phyloP scores from a whole-genome alignment of 768 basidiomycete genomes.

The Cystofilobasidium capitatum region DNA sequence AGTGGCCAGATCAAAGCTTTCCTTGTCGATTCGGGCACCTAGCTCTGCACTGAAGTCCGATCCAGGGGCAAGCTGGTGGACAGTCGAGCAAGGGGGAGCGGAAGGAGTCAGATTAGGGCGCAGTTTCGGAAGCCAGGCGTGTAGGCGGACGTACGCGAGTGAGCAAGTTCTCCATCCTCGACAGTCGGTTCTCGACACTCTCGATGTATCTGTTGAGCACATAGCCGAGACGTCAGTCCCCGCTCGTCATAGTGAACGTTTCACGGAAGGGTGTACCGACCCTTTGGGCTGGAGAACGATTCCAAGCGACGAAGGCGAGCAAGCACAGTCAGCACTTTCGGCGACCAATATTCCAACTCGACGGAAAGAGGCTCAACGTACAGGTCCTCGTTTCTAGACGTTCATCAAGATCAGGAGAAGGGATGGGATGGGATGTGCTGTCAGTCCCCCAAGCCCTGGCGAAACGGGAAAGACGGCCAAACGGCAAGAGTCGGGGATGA shows the following conservation, averaged over 20 bases:
- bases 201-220: constrained; percentile 34
- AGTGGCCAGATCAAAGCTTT: constrained; percentile 34
- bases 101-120: constrained; percentile 10
- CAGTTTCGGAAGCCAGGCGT: background rate
- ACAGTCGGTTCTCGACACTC: constrained; percentile 37
- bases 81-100: constrained; percentile 27
- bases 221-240: no score
- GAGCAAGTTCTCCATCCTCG: constrained; percentile 35
- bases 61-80: constrained; percentile 34
- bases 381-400: constrained; percentile 13
- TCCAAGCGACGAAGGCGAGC: background rate
- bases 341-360: no score
- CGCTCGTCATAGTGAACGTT: no score
- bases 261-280: background rate
- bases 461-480: background rate
- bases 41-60: constrained; percentile 35
- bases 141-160: constrained; percentile 28
- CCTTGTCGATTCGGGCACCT: constrained; percentile 36
- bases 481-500: background rate
- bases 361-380: background rate
- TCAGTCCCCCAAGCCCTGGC: no score
- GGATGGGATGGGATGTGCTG: background rate
- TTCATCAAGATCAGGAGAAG: background rate
- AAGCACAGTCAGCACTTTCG: background rate
- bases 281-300: background rate